Evolutionary conservation across 2,329 filamentous ascomycete species (phyloP).

Genomic region (Colletotrichum sp.): DNA sequence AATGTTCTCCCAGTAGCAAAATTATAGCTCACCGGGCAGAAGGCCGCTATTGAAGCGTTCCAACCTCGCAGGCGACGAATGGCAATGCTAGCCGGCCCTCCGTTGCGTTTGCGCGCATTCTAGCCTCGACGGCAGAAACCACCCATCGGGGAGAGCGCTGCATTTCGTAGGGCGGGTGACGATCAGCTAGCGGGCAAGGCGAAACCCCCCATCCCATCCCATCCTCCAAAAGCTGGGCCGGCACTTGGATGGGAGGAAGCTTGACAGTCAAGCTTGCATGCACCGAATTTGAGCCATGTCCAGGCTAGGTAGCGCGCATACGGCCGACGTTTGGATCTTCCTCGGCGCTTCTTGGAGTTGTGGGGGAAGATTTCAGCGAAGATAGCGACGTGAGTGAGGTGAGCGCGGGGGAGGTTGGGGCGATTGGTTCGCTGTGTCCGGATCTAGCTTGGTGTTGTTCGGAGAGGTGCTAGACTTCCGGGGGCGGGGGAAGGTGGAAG

Average conservation of each 20-base stretch:
- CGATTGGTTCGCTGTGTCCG: constrained; percentile 4
- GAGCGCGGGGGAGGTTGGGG: neutral
- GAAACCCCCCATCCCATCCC: neutral
- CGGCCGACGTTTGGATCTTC: neutral
- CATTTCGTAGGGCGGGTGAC: neutral
- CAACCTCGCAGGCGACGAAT: neutral
- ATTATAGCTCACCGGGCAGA: neutral
- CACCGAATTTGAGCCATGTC: neutral
- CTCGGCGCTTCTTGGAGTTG: neutral
- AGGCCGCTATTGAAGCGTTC: neutral
- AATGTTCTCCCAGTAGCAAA: neutral
- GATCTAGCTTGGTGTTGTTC: neutral
- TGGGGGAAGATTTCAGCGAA: constrained; percentile 10
- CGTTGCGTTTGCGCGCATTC: neutral
- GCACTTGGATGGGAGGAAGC: neutral
- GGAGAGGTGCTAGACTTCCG: neutral
- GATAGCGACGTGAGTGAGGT: constrained; percentile 1
- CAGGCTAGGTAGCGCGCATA: neutral
- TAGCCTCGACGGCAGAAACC: neutral
- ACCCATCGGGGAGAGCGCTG: neutral
- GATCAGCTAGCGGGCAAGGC: neutral
- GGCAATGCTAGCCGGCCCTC: neutral
- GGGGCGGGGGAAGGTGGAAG: neutral
- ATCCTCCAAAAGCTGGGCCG: neutral
- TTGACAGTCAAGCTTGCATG: neutral